Base-by-base conservation (phyloP, 495 filamentous ascomycete genomes). In the Echria macrotheca region DNA sequence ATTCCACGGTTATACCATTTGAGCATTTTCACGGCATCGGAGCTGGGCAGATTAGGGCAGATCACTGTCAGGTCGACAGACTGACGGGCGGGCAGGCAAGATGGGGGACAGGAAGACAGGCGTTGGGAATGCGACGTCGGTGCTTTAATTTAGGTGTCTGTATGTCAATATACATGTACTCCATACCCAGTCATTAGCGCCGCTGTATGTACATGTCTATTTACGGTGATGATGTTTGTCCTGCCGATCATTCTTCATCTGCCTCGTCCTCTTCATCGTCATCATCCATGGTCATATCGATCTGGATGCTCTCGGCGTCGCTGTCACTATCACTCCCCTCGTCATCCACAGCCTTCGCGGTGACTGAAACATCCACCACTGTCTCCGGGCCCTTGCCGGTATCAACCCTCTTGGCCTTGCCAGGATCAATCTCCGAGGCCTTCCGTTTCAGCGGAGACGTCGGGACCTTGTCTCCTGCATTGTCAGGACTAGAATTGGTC, bases 261-360 rank as follows among this genome's bases (percentile, higher is more conserved):
- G 38, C 31, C 8, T 47, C 52, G 2, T 54, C 50, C 6, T 53
- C 56, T 0, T 57, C 62, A 2, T 63, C 54, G 1, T 60, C 56
- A 18, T 53, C 56, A 18, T 63, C 55, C 12, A 58, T 39, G 44
- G 45, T 47, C 54, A 56, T 65, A 46, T 64, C 66, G 44, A 61
- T 57, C 54, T 60, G 56, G 29, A 53, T 53, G 36, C 47, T 68
- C 44, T 28, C 67, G 47, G 8, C 50, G 8, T 66, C 56, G 17
- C 53, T 44, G 10, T 65, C 60, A 23, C 66, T 54, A 19, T 56
- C 53, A 12, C 42, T 47, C 15, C 53, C 56, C 1, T 50, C 55
- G 1, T 50, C 51, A 2, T 41, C 29, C 22, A 54, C 4, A 81
- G 80, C 79, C 84, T 79, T 36, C 81, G 73, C 0, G 15, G 15